Base-by-base conservation (phyloP, 1,139 yeast genomes). In the Blastobotrys buckinghamii region DNA sequence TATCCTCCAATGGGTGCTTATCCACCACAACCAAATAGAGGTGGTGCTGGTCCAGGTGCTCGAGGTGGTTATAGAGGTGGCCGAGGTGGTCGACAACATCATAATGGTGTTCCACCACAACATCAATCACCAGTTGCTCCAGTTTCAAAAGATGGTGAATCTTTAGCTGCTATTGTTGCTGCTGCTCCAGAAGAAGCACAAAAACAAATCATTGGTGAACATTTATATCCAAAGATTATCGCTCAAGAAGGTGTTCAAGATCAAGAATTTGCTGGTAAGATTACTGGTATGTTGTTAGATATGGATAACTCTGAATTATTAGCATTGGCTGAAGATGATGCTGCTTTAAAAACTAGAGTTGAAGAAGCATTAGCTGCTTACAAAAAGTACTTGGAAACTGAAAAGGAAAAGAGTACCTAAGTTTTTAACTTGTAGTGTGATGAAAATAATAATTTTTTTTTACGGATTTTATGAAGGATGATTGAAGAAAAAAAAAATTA, bases 261-360 rank as follows among this genome's bases (percentile, higher is more conserved):
- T 67, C 87, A 87, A 55, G 96, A 88, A 73, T 90, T 96, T 67
- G 97, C 97, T 61, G 96, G 97, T 75, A 92, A 90, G 79, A 89
- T 92, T 69, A 92, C 99, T 61, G 98, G 97, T 76, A 92, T 92
- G 98, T 82, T 92, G 78, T 81, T 92, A 69, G 97, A 90, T 69
- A 83, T 92, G 81, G 95, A 89, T 67, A 87, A 86, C 73, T 81
- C 82, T 66, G 97, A 92, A 75, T 86, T 94, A 64, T 75, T 90
- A 67, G 84, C 86, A 57, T 78, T 92, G 70, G 81, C 87, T 69
- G 95, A 90, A 68, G 73, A 71, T 53, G 96, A 88, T 59, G 90
- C 82, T 63, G 80, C 86, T 61, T 87, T 92, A 76, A 84, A 84
- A 75, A 81, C 82, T 70, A 96, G 90, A 72, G 89, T 92, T 68